Evolutionary conservation across 1,284 basidiomycete species (phyloP), one percentile per base, ranked within the genome.

Genomic region (Amylostereum areolatum): DNA sequence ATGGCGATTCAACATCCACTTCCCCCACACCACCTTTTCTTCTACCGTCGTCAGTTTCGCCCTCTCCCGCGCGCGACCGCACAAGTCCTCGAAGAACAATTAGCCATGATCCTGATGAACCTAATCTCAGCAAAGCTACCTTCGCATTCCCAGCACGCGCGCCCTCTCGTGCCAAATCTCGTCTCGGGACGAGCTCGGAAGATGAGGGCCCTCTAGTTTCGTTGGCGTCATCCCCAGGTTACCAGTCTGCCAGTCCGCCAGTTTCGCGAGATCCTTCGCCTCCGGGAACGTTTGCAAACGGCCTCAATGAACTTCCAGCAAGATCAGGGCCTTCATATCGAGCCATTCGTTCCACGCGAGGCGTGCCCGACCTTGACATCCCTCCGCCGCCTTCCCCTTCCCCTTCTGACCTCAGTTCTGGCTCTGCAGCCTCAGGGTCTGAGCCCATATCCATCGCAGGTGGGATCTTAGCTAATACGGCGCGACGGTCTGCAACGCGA

Each of bases 71-170:
- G 33, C 58, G 59, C 43, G 64, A 69, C 2, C 33, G 47, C 24
- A 50, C 45, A 33, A 62, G 55, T 37, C 47, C 42, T 29, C 36
- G 49, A 36, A 52, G 50, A 7, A 27, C 45, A 9, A 54, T 57
- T 18, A 59, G 60, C 31, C 58, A 55, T 43, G 52, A 55, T 40
- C 69, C 72, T 10, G 76, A 79, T 33, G 65, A 69, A 18, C 62
- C 68, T 24, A 66, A 71, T 24, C 67, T 75, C 2, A 78, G 73
- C 55, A 76, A 75, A 47, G 66, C 69, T 18, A 70, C 72, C 44
- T 83, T 83, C 51, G 74, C 75, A 1, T 81, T 84, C 50, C 80
- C 81, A 34, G 69, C 69, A 2, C 62, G 68, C 25, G 56, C 70
- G 2, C 60, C 67, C 25, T 60, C 66, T 24, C 63, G 66, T 32